Evolutionary conservation across 495 filamentous ascomycete species (phyloP).

Genomic region (Podospora conica): DNA sequence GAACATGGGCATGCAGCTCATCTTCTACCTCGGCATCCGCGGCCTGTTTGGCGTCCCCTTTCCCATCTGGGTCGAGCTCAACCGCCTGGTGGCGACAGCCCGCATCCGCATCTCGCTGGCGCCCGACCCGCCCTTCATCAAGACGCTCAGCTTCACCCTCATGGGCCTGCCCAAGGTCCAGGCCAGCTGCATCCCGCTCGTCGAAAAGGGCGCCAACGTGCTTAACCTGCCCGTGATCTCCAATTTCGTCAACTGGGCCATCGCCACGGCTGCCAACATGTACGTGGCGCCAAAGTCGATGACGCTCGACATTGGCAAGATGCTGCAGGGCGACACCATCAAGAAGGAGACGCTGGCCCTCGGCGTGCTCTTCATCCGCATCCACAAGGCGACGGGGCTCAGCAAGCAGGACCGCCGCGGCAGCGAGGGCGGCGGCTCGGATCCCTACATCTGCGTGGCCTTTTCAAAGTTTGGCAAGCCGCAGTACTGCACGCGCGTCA

Average conservation of each 20-base stretch:
- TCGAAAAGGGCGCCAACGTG: conserved; percentile 82
- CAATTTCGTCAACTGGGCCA: conserved; percentile 96
- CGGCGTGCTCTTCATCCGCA: conserved; percentile 84
- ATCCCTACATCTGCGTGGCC: conserved; percentile 76
- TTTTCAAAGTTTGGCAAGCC: conserved; percentile 89
- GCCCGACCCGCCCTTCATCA: conserved; percentile 84
- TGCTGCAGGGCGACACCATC: conserved; percentile 84
- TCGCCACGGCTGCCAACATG: conserved; percentile 75
- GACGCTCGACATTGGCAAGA: conserved; percentile 83
- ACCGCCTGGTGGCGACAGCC: conserved; percentile 79
- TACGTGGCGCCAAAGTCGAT: conserved; percentile 96
- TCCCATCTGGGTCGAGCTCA: conserved; percentile 83
- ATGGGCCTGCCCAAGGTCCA: conserved; percentile 87
- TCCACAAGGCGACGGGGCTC: conserved; percentile 77
- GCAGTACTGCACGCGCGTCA: conserved; percentile 94
- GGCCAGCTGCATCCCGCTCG: conserved; percentile 87
- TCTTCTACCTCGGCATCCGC: conserved; percentile 87
- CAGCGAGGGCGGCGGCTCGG: conserved; percentile 79
- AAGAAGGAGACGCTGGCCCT: conserved; percentile 80
- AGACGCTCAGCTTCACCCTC: conserved; percentile 84
- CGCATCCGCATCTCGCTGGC: conserved; percentile 76
- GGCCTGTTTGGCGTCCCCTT: conserved; percentile 82
- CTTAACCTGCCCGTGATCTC: conserved; percentile 89
- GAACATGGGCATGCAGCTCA: conserved; percentile 91
- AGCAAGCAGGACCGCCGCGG: conserved; percentile 89